These are phyloP conservation scores for Tuber brumale DNA, from an alignment of 495 filamentous ascomycete species.

Conservation along the genomic window DNA sequence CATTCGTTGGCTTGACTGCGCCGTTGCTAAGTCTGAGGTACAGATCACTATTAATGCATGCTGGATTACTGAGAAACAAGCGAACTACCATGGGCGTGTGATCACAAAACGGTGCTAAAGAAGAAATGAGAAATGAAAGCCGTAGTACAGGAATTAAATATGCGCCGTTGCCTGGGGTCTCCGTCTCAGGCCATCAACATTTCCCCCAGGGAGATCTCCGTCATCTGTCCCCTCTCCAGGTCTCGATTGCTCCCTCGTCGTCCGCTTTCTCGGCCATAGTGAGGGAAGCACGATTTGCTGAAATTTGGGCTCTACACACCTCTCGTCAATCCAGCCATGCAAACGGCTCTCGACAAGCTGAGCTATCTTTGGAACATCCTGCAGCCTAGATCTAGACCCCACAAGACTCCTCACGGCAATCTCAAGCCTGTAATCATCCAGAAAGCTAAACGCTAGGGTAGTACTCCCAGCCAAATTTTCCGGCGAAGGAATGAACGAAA, in stretches of 20 bases:
- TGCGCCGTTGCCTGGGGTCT: constrained; percentile 20
- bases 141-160: constrained; percentile 7
- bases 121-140: constrained; percentile 5
- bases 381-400: constrained; percentile 79
- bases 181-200: constrained; percentile 22
- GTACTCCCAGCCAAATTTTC: constrained; percentile 50
- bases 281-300: constrained; percentile 91
- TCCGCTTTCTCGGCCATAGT: constrained; percentile 86
- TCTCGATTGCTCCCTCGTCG: constrained; percentile 53
- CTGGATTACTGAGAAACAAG: background rate
- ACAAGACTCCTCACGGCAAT: constrained; percentile 84
- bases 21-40: background rate
- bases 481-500: constrained; percentile 75
- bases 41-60: background rate
- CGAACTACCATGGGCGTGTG: background rate
- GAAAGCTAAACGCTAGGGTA: constrained; percentile 87
- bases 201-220: constrained; percentile 14
- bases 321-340: constrained; percentile 95
- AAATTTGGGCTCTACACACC: constrained; percentile 89
- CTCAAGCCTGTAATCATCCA: constrained; percentile 91
- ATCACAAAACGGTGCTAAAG: constrained; percentile 5
- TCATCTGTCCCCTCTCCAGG: constrained; percentile 25
- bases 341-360: constrained; percentile 85
- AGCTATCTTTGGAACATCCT: constrained; percentile 96
- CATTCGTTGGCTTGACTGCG: background rate